Evolutionary conservation across 2,329 filamentous ascomycete species (phyloP), one percentile per base, ranked within the genome.

Genomic region (Fusarium sp.): DNA sequence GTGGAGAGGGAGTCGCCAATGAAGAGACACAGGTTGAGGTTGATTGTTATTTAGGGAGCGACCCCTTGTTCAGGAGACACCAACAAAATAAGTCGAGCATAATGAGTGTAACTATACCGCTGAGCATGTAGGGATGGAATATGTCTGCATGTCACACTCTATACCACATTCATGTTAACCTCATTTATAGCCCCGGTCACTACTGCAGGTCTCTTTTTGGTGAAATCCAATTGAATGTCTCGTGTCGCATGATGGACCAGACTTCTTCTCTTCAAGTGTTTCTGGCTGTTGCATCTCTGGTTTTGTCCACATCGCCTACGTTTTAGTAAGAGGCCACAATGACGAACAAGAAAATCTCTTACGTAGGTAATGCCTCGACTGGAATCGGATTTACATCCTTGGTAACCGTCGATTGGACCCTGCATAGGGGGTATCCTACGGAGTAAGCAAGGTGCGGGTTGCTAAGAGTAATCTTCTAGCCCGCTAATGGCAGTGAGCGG

Each of bases 401-500:
- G 49, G 38, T 43, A 40, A 40, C 24, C 20, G n/a, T 48, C 47
- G 34, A 67, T 44, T 52, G 44, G 47, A 52, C 66, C 66, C 57
- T 67, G 57, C 45, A 63, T 62, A 65, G 46, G 63, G 63, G 62
- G 44, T 13, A 25, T 43, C 41, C 32, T 51, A 67, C 65, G 57
- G 64, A 62, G 64, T 57, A 57, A 67, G 62, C 56, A 62, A 47
- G 62, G 58, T 64, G 43, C 44, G 43, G 5, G 20, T 22, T 56
- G 43, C 47, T 49, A 55, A 45, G 38, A 24, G 48, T 40, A 51
- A 58, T 57, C 62, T 52, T 43, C 63, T 63, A 71, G 55, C 40
- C 64, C 59, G 47, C 63, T 54, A 65, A 43, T 71, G 68, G 68
- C 54, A 70, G 64, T 70, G 68, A 70, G 68, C 68, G 38, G 60